Percentiles rank a stretch among this genome's conserved stretches.
These are phyloP conservation scores for Juncus effusus DNA, from an alignment of 176 grass and related monocot species.

Conservation along the genomic window DNA sequence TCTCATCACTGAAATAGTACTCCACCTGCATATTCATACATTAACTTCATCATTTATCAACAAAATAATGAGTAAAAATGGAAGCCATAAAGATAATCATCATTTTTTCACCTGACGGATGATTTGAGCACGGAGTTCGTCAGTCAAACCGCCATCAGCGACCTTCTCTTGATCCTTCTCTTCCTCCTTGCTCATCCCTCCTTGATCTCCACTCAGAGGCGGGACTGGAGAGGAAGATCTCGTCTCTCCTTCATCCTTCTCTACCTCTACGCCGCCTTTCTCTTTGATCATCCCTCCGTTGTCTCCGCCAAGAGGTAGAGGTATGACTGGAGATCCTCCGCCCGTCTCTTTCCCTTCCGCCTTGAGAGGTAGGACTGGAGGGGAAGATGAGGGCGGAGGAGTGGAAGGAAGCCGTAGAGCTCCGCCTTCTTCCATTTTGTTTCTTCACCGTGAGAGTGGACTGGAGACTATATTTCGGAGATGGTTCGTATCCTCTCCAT, in stretches of 20 bases:
- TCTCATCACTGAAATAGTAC: slow-evolving; percentile 95
- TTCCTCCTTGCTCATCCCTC: not conserved
- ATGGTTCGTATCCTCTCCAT: not conserved
- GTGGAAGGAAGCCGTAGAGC: slow-evolving; percentile 4
- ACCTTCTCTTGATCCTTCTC: slow-evolving; percentile 7
- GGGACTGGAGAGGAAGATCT: not conserved
- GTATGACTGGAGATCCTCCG: slow-evolving; percentile 2
- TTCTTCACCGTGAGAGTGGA: not conserved
- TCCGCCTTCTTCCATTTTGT: slow-evolving; percentile 20
- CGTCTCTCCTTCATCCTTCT: slow-evolving; percentile 12
- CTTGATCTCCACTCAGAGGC: not conserved
- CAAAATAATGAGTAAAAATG: slow-evolving; percentile 5
- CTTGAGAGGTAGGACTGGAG: not conserved
- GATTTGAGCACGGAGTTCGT: slow-evolving; percentile 69
- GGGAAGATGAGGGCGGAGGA: slow-evolving; percentile 28
- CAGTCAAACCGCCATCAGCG: slow-evolving; percentile 37
- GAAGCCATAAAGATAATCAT: not conserved
- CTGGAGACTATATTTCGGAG: no score
- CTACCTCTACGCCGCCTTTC: not conserved
- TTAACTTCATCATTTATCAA: slow-evolving; percentile 14
- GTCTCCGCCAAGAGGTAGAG: not conserved
- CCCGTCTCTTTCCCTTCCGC: not conserved
- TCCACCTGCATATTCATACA: slow-evolving; percentile 56
- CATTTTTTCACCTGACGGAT: slow-evolving; percentile 56
- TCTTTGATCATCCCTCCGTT: slow-evolving; percentile 7